Percentiles rank a stretch among this genome's conserved stretches.
Conservation (phyloP, 2,329 filamentous ascomycete genomes). For the Pestalotiopsis sp. region DNA sequence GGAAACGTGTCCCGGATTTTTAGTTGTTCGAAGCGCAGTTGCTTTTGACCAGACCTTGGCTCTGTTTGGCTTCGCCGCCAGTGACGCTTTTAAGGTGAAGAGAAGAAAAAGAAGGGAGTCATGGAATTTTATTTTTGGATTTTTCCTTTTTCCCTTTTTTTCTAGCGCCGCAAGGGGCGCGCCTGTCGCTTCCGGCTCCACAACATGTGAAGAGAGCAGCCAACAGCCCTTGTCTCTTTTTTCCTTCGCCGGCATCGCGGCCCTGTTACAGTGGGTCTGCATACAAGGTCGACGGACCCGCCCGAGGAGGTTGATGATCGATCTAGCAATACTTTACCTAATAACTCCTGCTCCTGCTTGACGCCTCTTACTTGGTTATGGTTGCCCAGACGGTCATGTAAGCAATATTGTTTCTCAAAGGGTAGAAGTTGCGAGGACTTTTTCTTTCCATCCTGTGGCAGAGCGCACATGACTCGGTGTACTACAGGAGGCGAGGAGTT, state of each 20-base stretch:
- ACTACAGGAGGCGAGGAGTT: too few species aligned
- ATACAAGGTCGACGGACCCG: not conserved
- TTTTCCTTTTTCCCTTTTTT: not conserved
- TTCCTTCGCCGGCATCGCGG: not conserved
- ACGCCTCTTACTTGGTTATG: not conserved
- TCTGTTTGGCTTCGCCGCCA: not conserved
- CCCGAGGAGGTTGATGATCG: not conserved
- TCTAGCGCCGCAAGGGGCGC: not conserved
- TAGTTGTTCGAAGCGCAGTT: not conserved
- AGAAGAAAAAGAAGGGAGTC: not conserved
- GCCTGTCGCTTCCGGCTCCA: not conserved
- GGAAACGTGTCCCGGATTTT: not conserved
- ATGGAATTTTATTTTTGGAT: not conserved
- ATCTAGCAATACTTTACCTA: not conserved
- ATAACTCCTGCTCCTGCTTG: not conserved
- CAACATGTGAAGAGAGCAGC: not conserved
- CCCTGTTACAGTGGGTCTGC: not conserved
- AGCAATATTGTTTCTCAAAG: too few species aligned
- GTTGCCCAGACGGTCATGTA: too few species aligned
- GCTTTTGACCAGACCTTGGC: not conserved
- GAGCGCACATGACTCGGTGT: too few species aligned
- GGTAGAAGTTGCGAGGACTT: too few species aligned
- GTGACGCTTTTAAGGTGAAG: not conserved
- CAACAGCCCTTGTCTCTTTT: not conserved
- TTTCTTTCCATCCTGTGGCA: too few species aligned